Conservation (phyloP, 805 yeast species). For the Osmozyma mogii region DNA sequence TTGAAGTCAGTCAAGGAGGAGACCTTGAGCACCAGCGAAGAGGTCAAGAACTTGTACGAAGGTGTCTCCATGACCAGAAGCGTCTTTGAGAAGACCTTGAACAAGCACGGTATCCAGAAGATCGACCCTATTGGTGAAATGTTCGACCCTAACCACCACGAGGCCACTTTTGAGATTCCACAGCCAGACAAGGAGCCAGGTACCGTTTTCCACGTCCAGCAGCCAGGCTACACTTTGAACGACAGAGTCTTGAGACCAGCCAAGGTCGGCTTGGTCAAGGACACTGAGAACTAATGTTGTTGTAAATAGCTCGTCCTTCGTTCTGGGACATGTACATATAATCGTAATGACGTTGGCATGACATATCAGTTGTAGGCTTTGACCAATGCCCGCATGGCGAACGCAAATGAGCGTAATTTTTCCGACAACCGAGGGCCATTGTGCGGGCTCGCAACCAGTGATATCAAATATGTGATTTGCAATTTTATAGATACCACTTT, state of each 20-base stretch:
- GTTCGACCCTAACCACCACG: conserved; percentile 89
- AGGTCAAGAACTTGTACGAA: conserved; percentile 67
- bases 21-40: conserved; percentile 48
- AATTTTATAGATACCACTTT: too few relatives aligned
- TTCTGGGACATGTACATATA: too few relatives aligned
- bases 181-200: conserved; percentile 88
- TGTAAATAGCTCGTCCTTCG: too few relatives aligned
- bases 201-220: conserved; percentile 88
- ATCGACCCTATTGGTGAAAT: conserved; percentile 76
- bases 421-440: too few relatives aligned
- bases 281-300: conserved; percentile 12
- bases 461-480: too few relatives aligned
- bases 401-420: too few relatives aligned
- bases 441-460: too few relatives aligned
- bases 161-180: conserved; percentile 84
- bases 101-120: conserved; percentile 71
- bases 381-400: too few relatives aligned
- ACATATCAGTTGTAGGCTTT: too few relatives aligned
- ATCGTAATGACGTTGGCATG: too few relatives aligned
- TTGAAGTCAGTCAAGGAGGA: conserved; percentile 63
- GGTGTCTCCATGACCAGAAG: conserved; percentile 89
- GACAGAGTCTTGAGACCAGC: conserved; percentile 90
- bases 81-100: conserved; percentile 76
- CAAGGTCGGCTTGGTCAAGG: conserved; percentile 88
- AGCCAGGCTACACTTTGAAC: conserved; percentile 78